Conservation (phyloP, 2,329 filamentous ascomycete genomes). For the Colletotrichum shisoi region DNA sequence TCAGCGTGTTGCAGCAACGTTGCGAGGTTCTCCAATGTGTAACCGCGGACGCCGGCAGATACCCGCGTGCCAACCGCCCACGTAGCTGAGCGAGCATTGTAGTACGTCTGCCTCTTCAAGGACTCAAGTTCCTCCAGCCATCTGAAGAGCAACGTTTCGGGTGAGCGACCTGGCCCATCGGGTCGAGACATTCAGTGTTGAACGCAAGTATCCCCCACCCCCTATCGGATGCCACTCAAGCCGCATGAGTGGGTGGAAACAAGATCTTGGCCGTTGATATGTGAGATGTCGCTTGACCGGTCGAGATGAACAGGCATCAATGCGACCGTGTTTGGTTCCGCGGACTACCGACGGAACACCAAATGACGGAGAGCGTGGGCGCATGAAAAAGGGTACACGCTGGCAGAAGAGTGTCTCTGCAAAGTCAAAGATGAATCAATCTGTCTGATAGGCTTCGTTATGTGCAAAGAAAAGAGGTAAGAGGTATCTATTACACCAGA, state of each 20-base stretch:
- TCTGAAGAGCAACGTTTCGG: background rate
- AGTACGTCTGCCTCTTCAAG: slow-evolving; percentile 14
- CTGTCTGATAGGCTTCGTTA: no score
- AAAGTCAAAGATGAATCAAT: no score
- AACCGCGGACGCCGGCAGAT: slow-evolving; percentile 14
- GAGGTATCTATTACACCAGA: no score
- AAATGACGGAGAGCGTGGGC: no score
- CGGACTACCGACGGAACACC: no score
- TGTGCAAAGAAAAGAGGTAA: no score
- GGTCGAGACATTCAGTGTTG: background rate
- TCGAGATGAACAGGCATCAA: background rate
- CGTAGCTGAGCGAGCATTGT: slow-evolving; percentile 19
- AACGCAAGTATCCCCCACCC: slow-evolving; percentile 25
- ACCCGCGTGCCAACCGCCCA: slow-evolving; percentile 7
- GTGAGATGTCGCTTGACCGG: slow-evolving; percentile 12
- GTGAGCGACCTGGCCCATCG: slow-evolving; percentile 13
- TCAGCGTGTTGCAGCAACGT: slow-evolving; percentile 16
- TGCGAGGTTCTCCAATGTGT: slow-evolving; percentile 27
- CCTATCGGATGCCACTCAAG: slow-evolving; percentile 22
- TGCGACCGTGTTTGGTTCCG: no score
- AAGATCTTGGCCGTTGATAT: slow-evolving; percentile 16
- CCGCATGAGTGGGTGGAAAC: slow-evolving; percentile 18
- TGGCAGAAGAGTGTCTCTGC: no score
- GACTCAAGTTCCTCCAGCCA: slow-evolving; percentile 2
- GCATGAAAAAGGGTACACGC: no score